Conservation (phyloP, 257 asterid species). For the Gynochthodes officinalis region DNA sequence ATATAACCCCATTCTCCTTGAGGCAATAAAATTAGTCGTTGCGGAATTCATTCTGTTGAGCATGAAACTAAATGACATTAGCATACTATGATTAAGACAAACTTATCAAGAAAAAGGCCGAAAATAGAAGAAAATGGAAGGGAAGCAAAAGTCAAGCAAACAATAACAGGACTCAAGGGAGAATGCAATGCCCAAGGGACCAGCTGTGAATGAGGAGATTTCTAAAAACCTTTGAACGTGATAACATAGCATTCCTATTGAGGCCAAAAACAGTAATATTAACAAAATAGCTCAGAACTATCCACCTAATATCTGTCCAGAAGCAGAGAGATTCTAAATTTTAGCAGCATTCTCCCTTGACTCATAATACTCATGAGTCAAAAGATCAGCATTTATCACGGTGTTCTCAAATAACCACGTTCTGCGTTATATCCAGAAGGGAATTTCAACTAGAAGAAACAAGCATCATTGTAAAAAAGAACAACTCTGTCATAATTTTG, state of each 20-base stretch:
- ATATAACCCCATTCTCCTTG: conserved; percentile 73
- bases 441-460: background rate
- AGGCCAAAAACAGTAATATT: background rate
- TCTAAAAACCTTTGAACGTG: background rate
- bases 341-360: background rate
- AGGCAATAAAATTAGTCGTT: conserved; percentile 65
- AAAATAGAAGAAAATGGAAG: background rate
- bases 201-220: background rate
- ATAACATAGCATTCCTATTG: background rate
- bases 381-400: too few relatives aligned
- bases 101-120: background rate
- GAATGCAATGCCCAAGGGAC: background rate
- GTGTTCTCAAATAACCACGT: background rate
- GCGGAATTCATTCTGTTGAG: conserved; percentile 56
- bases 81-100: background rate
- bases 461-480: background rate
- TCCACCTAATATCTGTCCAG: background rate
- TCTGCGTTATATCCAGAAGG: background rate
- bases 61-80: conserved; percentile 17
- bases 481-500: too few relatives aligned
- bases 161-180: background rate
- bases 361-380: background rate
- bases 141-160: background rate
- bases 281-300: background rate
- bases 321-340: background rate